Base-by-base conservation (phyloP, 306 rosid genomes). In the Mucuna pruriens region DNA sequence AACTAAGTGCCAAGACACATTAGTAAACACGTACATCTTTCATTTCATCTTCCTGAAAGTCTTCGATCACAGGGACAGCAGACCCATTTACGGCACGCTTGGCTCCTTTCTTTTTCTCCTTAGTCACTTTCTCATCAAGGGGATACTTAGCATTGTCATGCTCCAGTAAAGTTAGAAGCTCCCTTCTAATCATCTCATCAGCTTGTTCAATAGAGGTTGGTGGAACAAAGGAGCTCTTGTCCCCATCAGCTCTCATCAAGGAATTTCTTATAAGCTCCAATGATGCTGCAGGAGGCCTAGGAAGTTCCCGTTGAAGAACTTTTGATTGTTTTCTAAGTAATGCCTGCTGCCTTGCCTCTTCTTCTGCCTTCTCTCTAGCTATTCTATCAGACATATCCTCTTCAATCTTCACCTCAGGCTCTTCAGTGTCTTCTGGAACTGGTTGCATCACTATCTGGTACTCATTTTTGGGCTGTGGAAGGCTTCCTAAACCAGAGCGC, bases 221-320 rank as follows among this genome's bases (percentile, higher is more conserved):
- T 68, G 97, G 98, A 76, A 94, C 97, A 85, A 94, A 90, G 65
- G 97, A 91, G 82, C 98, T 94, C 87, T 90, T 91, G 79, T 91
- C 98, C 73, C 88, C 98, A 83, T 90, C 95, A 73, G 91, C 89
- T 83, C 89, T 89, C 79, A 90, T 77, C 89, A 94, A 87, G 69
- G 98, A 92, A 84, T 87, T 90, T 83, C 86, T 89, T 76, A 94
- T 91, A 20, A 86, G 85, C 63, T 94, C 97, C 85, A 94, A 85
- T 5, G 98, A 92, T 20, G 90, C 94, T 66, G 81, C 57, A 71
- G 95, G 98, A 67, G 98, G 98, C 81, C 98, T 88, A 46, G 97
- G 98, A 76, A 94, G 97, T 86, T 90, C 97, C 85, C 98, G 87
- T 67, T 92, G 95, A 71, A 94, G 92, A 20, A 94, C 98, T 89